Percentiles rank a stretch among this genome's conserved stretches.
phyloP scores from a whole-genome alignment of 2,329 filamentous ascomycete species.

The Alternaria sp. region DNA sequence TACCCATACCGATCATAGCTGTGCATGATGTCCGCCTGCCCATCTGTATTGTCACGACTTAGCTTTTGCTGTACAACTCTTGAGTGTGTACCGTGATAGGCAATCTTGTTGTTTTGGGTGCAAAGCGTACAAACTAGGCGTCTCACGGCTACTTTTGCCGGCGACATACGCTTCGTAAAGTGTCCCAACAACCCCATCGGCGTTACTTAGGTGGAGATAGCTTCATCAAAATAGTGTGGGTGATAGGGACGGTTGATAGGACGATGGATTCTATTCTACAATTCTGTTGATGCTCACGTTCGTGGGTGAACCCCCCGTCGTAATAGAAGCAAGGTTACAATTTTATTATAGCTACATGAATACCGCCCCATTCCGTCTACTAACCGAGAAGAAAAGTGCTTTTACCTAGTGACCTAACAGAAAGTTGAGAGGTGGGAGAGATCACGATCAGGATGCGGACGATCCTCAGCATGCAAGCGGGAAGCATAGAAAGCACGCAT shows the following conservation, averaged over 20 bases:
- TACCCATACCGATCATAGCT: not conserved
- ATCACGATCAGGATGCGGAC: conserved; percentile 9
- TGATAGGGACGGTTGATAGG: not conserved
- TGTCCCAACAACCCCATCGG: not conserved
- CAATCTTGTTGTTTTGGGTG: not conserved
- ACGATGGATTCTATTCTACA: not conserved
- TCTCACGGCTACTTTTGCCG: conserved; percentile 10
- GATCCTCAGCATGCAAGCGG: conserved; percentile 10
- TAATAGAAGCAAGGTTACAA: conserved; percentile 5
- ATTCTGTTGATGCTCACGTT: not conserved
- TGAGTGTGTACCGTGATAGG: conserved; percentile 5
- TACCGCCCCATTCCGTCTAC: not conserved
- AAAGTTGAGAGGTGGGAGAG: not conserved
- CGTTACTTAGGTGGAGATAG: not conserved
- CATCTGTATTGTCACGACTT: not conserved
- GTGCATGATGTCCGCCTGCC: not conserved
- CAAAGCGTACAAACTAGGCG: conserved; percentile 10
- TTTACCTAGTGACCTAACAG: conserved; percentile 8
- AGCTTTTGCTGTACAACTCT: not conserved
- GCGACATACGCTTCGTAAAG: not conserved
- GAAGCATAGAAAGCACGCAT: conserved; percentile 7
- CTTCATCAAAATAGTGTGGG: not conserved
- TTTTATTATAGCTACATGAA: conserved; percentile 12
- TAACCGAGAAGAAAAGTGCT: not conserved
- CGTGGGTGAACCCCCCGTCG: not conserved